Evolutionary conservation across 1,284 basidiomycete genomes (phyloP), one percentile per base, ranked within the genome.

Genomic region (Cystobasidiaceae sp.): DNA sequence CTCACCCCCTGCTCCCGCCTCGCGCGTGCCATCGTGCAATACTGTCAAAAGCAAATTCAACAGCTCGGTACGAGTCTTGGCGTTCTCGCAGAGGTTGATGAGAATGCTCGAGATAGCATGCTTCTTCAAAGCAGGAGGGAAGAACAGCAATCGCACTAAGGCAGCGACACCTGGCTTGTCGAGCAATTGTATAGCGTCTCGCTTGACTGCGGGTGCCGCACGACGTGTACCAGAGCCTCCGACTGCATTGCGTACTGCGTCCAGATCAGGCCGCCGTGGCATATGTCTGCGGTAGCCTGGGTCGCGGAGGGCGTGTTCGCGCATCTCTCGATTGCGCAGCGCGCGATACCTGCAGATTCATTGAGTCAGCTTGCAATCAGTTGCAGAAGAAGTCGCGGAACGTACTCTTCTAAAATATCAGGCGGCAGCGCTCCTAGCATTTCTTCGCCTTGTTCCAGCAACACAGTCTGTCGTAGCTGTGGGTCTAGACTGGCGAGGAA

Each of bases 81-180:
- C 81, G 76, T 99, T 98, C 79, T 98, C 93, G 77, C 93, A 97
- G 4, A 99, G 81, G 75, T 98, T 94, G 69, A 90, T 87, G 28
- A 99, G 84, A 1, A 97, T 88, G 75, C 89, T 89, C 78, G 92
- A 89, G 21, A 99, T 82, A 23, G 88, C 80, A 41, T 85, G 88
- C 79, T 92, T 90, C 77, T 86, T 86, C 68, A 91, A 80, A 43
- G 93, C 86, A 72, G 97, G 89, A 5, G 94, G 96, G 82, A 93
- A 97, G 82, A 97, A 98, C 21, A 99, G 84, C 7, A 98, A 83
- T 33, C 94, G 87, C 33, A 97, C 86, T 6, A 98, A 85, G 23
- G 90, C 86, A 0, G 93, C 89, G 51, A 98, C 84, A 4, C 93
- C 91, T 19, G 84, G 78, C 74, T 91, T 94, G 76, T 99, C 96